Base-by-base conservation (phyloP, 2,329 filamentous ascomycete species). In the Colletotrichum incanum region DNA sequence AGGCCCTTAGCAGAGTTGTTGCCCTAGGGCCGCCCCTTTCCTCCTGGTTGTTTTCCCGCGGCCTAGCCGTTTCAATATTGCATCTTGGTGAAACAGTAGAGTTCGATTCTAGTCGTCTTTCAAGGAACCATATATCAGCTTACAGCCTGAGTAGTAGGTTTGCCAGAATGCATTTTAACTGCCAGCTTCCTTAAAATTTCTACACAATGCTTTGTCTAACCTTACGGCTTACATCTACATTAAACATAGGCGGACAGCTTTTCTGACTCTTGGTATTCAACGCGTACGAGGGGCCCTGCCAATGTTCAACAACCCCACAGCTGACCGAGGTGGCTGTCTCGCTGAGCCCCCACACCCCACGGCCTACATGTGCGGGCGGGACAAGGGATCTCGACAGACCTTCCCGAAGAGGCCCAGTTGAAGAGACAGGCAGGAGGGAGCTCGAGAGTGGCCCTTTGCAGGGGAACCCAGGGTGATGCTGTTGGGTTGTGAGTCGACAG, bases 261-360 rank as follows among this genome's bases (percentile, higher is more conserved):
- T 37, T 2, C 18, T 31, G n/a, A 39, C 31, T 28, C n/a, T 23
- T 18, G n/a, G n/a, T 20, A 45, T 39, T 26, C 14, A 5, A 28
- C 31, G 12, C 37, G 11, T 47, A n/a, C n/a, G n/a, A 39, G 34
- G 23, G 45, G 18, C 63, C 63, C 16, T 67, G 23, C 18, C n/a
- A 60, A 39, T 52, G n/a, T 31, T 31, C 34, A 9, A 23, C 37
- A 59, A 70, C 47, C 59, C 59, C 59, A 60, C 37, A 28, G 39
- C 50, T 52, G 54, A 58, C 60, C 54, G 34, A 64, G 54, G 65
- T 20, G 45, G 34, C 31, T 50, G 45, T 47, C 60, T 72, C 50
- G 26, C 45, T 58, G 59, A 62, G 56, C 50, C 65, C 69, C 66
- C 65, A 60, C 66, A 34, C 60, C 59, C 59, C 70, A 61, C 63